These are phyloP conservation scores for Kwoniella bestiolae DNA, from an alignment of 768 basidiomycete species.

Conservation along the genomic window DNA sequence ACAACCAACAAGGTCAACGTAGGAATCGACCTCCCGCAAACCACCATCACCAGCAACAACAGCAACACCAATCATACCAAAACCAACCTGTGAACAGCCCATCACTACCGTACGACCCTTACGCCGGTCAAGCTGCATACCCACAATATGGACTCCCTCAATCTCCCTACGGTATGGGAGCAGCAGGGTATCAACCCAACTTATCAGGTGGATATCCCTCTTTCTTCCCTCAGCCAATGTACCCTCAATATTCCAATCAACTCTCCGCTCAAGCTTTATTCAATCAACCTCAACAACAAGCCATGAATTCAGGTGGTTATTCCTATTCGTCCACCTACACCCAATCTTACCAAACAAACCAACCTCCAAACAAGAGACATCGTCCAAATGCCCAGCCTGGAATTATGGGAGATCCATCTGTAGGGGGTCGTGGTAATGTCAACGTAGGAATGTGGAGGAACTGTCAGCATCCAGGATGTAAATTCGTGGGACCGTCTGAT, in stretches of 20 bases:
- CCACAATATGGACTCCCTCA: not conserved
- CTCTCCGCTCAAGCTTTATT: conserved; percentile 32
- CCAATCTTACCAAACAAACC: not conserved
- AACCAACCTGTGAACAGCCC: not conserved
- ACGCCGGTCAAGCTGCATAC: not conserved
- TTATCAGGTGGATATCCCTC: conserved; percentile 12
- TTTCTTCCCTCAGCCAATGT: not conserved
- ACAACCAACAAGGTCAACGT: not conserved
- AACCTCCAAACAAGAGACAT: not conserved
- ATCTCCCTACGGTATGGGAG: conserved; percentile 1
- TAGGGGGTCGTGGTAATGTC: not conserved
- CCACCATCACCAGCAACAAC: not conserved
- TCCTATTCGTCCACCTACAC: conserved; percentile 29
- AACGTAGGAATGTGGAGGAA: conserved; percentile 45
- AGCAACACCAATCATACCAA: not conserved
- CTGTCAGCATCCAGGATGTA: conserved; percentile 51
- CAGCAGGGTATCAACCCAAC: conserved; percentile 12
- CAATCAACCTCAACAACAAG: conserved; percentile 9
- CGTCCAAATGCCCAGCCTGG: not conserved
- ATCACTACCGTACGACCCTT: not conserved
- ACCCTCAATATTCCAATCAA: conserved; percentile 1
- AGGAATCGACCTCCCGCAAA: not conserved
- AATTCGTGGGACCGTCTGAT: conserved; percentile 52
- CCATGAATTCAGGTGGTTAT: conserved; percentile 26
- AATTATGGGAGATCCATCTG: not conserved